Base-by-base conservation (phyloP, 176 grass and related monocot species). In the Aegilops speltoides region DNA sequence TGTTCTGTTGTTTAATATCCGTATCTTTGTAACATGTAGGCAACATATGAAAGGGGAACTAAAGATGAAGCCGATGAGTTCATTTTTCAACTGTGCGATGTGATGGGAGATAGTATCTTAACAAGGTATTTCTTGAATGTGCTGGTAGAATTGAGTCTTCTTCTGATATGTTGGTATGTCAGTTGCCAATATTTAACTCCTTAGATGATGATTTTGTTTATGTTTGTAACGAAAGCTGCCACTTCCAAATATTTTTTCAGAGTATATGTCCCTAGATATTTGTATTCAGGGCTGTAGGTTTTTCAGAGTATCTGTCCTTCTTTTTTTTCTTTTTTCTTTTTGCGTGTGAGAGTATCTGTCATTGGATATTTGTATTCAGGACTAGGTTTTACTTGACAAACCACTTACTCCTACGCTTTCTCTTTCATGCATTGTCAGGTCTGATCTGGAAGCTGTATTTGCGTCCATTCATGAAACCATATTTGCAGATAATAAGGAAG, bases 61-160 rank as follows among this genome's bases (percentile, higher is more conserved):
- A 81, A 85, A 87, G 86, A 93, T 83, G 93, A 96, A 78, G 93
- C 95, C 64, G 93, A 91, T 77, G 90, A 96, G 38, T 98, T 96
- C 54, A 93, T 96, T 56, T 90, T 83, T 79, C 86, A 91, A 37
- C 50, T 98, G 73, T 98, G 93, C 19, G 93, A 98, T 91, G 88
- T 94, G 79, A 88, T 78, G 72, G 93, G 90, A 83, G 93, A 94
- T 87, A 76, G 64, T 70, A 8, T 48, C 50, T 88, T 98, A 60
- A 79, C 82, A 86, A 92, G 96, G 96, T 96, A 91, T 73, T 48
- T 38, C 68, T 78, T 11, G 41, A 72, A 23, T 85, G 60, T 66
- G 41, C 83, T 85, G 14, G 26, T 16, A 71, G 9, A 64, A 56
- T 61, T 17, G 59, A 9, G 24, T 31, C 64, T 72, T 73, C 17